phyloP scores from a whole-genome alignment of 192 early-diverging fungal genomes.

The Coemansia sp. region DNA sequence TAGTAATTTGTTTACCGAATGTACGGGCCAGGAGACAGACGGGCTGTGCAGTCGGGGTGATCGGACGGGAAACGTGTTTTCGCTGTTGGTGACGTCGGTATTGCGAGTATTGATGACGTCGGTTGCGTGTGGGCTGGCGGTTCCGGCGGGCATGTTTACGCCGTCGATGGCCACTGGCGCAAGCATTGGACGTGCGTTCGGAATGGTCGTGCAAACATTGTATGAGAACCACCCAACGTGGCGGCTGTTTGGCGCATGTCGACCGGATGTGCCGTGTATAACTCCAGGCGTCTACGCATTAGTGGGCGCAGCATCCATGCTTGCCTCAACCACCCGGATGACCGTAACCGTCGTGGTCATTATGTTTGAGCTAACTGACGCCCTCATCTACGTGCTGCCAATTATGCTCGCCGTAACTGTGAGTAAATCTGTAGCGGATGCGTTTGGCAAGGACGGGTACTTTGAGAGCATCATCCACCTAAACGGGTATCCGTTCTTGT shows the following conservation, averaged over 20 bases:
- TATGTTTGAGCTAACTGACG: slow-evolving; percentile 99
- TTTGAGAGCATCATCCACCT: slow-evolving; percentile 59
- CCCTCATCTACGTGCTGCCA: slow-evolving; percentile 91
- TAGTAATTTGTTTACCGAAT: slow-evolving; percentile 60
- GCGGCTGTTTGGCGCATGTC: slow-evolving; percentile 65
- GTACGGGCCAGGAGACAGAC: slow-evolving; percentile 38
- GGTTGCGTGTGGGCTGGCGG: slow-evolving; percentile 70
- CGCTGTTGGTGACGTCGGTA: slow-evolving; percentile 61
- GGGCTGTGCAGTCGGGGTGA: slow-evolving; percentile 49
- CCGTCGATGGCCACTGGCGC: slow-evolving; percentile 90
- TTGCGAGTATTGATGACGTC: slow-evolving; percentile 66
- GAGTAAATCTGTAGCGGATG: slow-evolving; percentile 56
- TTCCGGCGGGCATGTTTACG: slow-evolving; percentile 82
- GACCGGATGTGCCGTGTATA: slow-evolving; percentile 78
- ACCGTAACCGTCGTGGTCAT: slow-evolving; percentile 92
- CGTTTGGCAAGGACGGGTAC: slow-evolving; percentile 55
- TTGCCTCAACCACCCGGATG: slow-evolving; percentile 87
- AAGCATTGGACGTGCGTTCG: slow-evolving; percentile 88
- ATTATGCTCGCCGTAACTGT: slow-evolving; percentile 76
- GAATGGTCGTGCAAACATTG: slow-evolving; percentile 73
- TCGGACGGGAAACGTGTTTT: slow-evolving; percentile 40
- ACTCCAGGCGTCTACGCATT: slow-evolving; percentile 83
- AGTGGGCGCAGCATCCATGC: slow-evolving; percentile 79
- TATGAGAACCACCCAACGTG: slow-evolving; percentile 58
- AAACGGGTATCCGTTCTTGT: slow-evolving; percentile 67